These are phyloP conservation scores for Skeletonema potamos DNA, from an alignment of 108 stramenopile species.

Conservation along the genomic window DNA sequence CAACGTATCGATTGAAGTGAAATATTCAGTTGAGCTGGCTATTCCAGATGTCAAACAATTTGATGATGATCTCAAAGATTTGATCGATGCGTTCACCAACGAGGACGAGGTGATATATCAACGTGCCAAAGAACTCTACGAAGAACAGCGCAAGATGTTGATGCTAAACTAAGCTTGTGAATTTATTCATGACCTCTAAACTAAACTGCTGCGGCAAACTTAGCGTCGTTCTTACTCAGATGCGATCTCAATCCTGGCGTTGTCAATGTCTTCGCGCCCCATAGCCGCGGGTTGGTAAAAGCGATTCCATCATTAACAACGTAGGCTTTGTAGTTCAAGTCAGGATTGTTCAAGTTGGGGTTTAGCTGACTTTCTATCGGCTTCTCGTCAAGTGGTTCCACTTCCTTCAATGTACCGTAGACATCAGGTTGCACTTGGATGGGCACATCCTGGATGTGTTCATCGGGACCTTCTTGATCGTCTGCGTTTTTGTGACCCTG, in stretches of 20 bases:
- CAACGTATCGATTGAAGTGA: not conserved
- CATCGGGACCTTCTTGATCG: not conserved
- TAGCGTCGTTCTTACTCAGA: not conserved
- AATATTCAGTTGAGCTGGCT: not conserved
- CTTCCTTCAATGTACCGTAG: not conserved
- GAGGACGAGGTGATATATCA: not conserved
- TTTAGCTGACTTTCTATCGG: not conserved
- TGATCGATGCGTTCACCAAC: not conserved
- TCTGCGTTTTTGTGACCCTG: not conserved
- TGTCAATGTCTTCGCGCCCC: slow-evolving; percentile 1
- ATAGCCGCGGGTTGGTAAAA: slow-evolving; percentile 1
- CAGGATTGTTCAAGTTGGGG: not conserved
- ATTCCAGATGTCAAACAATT: not conserved
- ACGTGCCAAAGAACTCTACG: not conserved
- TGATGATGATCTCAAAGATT: not conserved
- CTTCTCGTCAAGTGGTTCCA: not conserved
- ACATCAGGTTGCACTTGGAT: not conserved
- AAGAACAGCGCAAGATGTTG: not conserved
- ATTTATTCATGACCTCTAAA: not conserved
- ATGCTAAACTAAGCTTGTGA: not conserved
- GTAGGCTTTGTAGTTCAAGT: not conserved
- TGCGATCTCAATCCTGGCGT: not conserved
- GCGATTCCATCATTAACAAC: slow-evolving; percentile 1
- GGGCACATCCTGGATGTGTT: not conserved
- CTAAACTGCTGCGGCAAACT: not conserved